phyloP scores from a whole-genome alignment of 257 asterid species.

The Capsicum chinense region DNA sequence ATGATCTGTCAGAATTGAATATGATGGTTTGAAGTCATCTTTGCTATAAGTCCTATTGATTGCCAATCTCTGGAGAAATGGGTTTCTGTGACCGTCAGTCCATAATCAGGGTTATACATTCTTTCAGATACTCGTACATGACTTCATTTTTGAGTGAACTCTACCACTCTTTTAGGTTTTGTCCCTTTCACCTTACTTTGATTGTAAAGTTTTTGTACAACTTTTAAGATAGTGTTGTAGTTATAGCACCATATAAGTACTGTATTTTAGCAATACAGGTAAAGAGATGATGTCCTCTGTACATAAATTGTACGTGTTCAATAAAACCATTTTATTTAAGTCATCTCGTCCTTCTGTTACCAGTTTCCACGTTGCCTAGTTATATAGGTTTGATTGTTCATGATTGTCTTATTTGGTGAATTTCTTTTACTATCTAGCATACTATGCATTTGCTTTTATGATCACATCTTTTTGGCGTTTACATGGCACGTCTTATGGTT shows the following conservation, averaged over 20 bases:
- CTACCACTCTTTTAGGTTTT: slow-evolving; percentile 47
- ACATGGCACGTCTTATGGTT: slow-evolving; percentile 12
- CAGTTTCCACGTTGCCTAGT: not conserved
- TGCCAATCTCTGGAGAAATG: slow-evolving; percentile 43
- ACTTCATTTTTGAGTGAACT: slow-evolving; percentile 56
- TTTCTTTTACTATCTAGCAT: slow-evolving; percentile 9
- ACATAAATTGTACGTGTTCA: slow-evolving; percentile 63
- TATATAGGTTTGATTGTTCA: not conserved
- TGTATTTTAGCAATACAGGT: slow-evolving; percentile 73
- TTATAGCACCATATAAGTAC: slow-evolving; percentile 53
- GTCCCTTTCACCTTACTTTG: slow-evolving; percentile 54
- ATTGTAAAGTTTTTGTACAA: slow-evolving; percentile 74
- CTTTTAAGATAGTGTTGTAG: slow-evolving; percentile 54
- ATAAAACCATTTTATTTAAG: slow-evolving; percentile 50
- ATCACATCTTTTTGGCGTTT: not conserved
- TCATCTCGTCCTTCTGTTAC: slow-evolving; percentile 19
- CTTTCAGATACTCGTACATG: slow-evolving; percentile 58
- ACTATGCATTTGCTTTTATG: not conserved
- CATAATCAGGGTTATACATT: slow-evolving; percentile 54
- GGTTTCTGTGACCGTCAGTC: slow-evolving; percentile 48
- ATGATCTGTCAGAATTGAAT: slow-evolving; percentile 78
- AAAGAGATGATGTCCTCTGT: slow-evolving; percentile 62
- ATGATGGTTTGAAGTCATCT: slow-evolving; percentile 73
- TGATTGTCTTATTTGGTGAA: slow-evolving; percentile 15
- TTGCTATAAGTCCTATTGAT: slow-evolving; percentile 58